Conservation (phyloP, 2,329 filamentous ascomycete species). For the Diaporthe caulivora region DNA sequence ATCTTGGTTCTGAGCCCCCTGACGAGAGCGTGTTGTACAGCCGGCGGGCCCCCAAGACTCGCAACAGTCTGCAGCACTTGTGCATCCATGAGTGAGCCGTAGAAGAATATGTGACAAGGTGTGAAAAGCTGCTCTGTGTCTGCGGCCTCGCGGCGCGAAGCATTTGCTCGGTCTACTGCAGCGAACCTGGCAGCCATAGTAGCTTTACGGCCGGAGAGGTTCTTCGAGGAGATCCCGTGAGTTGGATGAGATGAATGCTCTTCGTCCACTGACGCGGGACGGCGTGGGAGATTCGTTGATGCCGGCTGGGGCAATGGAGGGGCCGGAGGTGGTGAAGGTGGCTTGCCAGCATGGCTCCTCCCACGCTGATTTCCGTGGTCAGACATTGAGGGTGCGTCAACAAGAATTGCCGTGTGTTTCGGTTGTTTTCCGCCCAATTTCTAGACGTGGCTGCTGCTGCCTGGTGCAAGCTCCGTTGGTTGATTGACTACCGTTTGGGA, state of each 20-base stretch:
- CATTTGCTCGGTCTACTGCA: not conserved
- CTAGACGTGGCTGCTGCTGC: not conserved
- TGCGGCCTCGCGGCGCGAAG: not conserved
- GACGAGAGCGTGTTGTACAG: not conserved
- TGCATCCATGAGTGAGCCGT: not conserved
- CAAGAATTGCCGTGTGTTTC: not conserved
- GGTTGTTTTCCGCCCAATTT: not conserved
- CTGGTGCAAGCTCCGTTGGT: not conserved
- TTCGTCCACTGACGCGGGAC: too few relatives aligned
- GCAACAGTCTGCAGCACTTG: not conserved
- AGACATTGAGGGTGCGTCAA: not conserved
- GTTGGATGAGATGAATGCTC: not conserved
- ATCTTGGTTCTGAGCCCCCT: not conserved
- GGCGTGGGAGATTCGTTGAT: not conserved
- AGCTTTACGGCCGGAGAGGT: not conserved
- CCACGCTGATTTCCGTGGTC: too few relatives aligned
- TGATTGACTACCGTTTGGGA: not conserved
- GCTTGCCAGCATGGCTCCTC: not conserved
- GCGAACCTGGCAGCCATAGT: constrained; percentile 3
- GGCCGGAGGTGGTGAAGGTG: not conserved
- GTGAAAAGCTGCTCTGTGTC: not conserved
- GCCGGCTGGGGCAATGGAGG: not conserved
- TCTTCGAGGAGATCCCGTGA: not conserved
- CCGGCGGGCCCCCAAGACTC: not conserved
- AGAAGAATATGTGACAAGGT: not conserved